These are phyloP conservation scores for Lepidium aucheri DNA, from an alignment of 345 rosid species.

Conservation along the genomic window DNA sequence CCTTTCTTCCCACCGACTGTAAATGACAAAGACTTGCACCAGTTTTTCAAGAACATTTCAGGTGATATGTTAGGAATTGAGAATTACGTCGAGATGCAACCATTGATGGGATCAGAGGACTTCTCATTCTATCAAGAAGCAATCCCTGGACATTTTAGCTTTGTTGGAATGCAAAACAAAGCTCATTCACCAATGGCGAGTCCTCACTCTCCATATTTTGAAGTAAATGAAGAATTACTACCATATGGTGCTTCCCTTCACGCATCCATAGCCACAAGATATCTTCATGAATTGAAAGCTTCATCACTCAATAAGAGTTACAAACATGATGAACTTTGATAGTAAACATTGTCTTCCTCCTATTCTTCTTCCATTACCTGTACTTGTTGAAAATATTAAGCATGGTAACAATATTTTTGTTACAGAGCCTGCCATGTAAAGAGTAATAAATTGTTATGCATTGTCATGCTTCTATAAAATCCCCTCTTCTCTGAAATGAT, in stretches of 20 bases:
- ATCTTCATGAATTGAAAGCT: slow-evolving; percentile 39
- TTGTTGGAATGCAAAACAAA: slow-evolving; percentile 59
- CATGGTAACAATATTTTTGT: slow-evolving; percentile 3
- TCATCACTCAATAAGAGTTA: slow-evolving; percentile 14
- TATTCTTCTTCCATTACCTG: not conserved
- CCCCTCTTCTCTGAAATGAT: not conserved
- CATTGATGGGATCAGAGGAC: slow-evolving; percentile 86
- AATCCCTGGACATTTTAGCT: slow-evolving; percentile 64
- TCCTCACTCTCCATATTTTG: slow-evolving; percentile 53
- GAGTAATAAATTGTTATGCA: slow-evolving; percentile 15
- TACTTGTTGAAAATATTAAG: slow-evolving; percentile 4
- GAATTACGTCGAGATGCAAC: slow-evolving; percentile 50
- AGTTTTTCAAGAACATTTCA: slow-evolving; percentile 45
- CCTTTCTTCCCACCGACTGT: slow-evolving; percentile 66
- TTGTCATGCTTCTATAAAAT: not conserved
- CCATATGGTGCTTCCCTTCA: slow-evolving; percentile 93
- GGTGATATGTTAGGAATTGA: slow-evolving; percentile 52
- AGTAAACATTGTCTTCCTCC: not conserved
- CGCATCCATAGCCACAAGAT: slow-evolving; percentile 65
- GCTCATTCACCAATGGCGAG: slow-evolving; percentile 26
- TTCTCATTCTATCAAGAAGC: slow-evolving; percentile 77
- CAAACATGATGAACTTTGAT: slow-evolving; percentile 54
- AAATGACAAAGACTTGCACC: slow-evolving; percentile 48
- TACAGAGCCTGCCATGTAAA: slow-evolving; percentile 21
- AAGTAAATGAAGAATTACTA: slow-evolving; percentile 59